These are phyloP conservation scores for Acaromyces ingoldii DNA, from an alignment of 1,284 basidiomycete genomes.

Conservation along the genomic window DNA sequence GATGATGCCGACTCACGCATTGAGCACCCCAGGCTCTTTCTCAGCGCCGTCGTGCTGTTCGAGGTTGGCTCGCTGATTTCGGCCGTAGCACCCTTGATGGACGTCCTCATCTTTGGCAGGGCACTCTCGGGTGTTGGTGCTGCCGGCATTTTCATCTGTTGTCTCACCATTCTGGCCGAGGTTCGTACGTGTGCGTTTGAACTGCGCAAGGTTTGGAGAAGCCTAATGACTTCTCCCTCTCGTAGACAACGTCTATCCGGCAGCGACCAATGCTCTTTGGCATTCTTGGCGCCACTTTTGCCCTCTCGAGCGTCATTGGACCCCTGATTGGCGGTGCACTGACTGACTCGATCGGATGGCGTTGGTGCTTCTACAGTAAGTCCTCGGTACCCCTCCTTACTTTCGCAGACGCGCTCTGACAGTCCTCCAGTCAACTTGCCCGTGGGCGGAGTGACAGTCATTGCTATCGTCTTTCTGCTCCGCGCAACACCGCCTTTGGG, in stretches of 20 bases:
- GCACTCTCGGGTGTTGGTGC: not conserved
- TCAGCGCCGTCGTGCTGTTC: not conserved
- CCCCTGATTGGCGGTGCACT: constrained; percentile 31
- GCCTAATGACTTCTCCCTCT: no score
- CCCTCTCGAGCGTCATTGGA: constrained; percentile 23
- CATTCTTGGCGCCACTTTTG: constrained; percentile 20
- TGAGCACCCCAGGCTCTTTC: not conserved
- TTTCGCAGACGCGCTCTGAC: not conserved
- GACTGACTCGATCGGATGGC: constrained; percentile 14
- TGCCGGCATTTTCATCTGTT: no score
- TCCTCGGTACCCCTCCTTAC: not conserved
- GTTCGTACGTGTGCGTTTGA: no score
- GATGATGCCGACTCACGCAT: no score
- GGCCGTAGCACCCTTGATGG: not conserved
- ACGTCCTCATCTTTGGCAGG: not conserved
- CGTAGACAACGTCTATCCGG: not conserved
- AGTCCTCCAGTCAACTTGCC: not conserved
- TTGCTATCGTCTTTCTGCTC: no score
- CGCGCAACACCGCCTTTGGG: no score
- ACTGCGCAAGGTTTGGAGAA: no score
- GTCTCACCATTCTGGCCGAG: not conserved
- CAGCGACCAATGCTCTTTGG: not conserved
- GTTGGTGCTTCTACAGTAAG: constrained; percentile 1
- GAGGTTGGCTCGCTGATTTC: not conserved
- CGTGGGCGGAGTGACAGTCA: no score